Evolutionary conservation across 805 yeast genomes (phyloP).

Genomic region (Saturnispora bothae): DNA sequence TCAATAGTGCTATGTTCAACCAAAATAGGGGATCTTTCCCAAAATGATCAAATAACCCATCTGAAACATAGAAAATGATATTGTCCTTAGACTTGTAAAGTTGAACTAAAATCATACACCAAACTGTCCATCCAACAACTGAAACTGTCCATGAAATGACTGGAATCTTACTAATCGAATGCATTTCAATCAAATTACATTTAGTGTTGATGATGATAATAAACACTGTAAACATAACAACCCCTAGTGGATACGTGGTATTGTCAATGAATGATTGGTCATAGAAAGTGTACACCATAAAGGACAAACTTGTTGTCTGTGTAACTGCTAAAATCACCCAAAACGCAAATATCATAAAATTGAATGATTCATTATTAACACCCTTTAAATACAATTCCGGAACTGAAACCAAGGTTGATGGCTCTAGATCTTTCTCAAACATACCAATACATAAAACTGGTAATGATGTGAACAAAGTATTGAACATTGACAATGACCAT

Average conservation of each 20-base stretch:
- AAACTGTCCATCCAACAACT: conserved; percentile 72
- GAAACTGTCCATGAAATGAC: conserved; percentile 59
- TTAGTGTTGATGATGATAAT: conserved; percentile 68
- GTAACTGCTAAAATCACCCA: conserved; percentile 75
- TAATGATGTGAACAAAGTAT: conserved; percentile 86
- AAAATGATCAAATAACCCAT: conserved; percentile 59
- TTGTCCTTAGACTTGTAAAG: conserved; percentile 45
- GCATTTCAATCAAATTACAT: conserved; percentile 74
- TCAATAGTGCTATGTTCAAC: conserved; percentile 57
- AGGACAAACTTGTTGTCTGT: conserved; percentile 63
- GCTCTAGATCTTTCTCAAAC: conserved; percentile 83
- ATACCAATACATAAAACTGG: conserved; percentile 92
- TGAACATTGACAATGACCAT: conserved; percentile 96
- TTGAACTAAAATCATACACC: conserved; percentile 71
- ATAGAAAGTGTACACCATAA: conserved; percentile 56
- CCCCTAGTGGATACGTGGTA: conserved; percentile 74
- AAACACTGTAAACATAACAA: conserved; percentile 60
- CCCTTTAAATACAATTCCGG: conserved; percentile 85
- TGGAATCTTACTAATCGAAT: conserved; percentile 57
- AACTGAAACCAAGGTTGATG: conserved; percentile 79
- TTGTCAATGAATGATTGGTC: conserved; percentile 67
- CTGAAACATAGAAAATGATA: conserved; percentile 58
- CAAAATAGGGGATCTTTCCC: conserved; percentile 83
- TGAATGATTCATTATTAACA: conserved; percentile 62
- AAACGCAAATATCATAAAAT: conserved; percentile 51